Conservation (phyloP, 1,139 yeast genomes). For the Oligophagozyma castellii region DNA sequence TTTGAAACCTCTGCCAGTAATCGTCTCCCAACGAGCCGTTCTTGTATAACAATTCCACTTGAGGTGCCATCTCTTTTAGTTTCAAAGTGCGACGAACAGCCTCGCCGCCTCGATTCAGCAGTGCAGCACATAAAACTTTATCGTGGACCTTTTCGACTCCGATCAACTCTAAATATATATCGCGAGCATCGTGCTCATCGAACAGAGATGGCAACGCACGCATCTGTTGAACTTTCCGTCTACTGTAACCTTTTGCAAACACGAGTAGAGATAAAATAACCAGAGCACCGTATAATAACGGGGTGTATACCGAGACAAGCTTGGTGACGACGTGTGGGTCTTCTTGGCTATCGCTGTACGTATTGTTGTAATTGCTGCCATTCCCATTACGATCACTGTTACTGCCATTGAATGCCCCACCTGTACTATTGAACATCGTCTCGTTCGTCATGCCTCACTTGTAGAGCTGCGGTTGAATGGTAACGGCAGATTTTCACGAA, state of each 20-base stretch:
- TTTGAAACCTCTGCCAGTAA: constrained; percentile 62
- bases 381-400: constrained; percentile 4
- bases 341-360: constrained; percentile 13
- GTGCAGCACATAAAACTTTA: constrained; percentile 73
- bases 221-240: constrained; percentile 40
- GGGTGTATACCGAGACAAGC: constrained; percentile 70
- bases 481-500: too few species aligned
- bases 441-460: too few species aligned
- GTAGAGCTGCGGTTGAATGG: constrained; percentile 5
- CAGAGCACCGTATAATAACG: constrained; percentile 64
- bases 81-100: constrained; percentile 89
- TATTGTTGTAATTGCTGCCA: constrained; percentile 7
- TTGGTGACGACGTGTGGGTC: constrained; percentile 16
- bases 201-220: constrained; percentile 57
- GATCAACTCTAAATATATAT: constrained; percentile 48
- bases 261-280: constrained; percentile 54
- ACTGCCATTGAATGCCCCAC: constrained; percentile 2
- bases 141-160: constrained; percentile 49
- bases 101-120: constrained; percentile 78
- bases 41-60: constrained; percentile 59
- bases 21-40: constrained; percentile 88
- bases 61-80: constrained; percentile 40
- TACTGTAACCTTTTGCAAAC: constrained; percentile 64
- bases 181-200: constrained; percentile 51
- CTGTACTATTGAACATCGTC: constrained; percentile 6